Base-by-base conservation (phyloP, 2,329 filamentous ascomycete genomes). In the Pseudonectria buxi region DNA sequence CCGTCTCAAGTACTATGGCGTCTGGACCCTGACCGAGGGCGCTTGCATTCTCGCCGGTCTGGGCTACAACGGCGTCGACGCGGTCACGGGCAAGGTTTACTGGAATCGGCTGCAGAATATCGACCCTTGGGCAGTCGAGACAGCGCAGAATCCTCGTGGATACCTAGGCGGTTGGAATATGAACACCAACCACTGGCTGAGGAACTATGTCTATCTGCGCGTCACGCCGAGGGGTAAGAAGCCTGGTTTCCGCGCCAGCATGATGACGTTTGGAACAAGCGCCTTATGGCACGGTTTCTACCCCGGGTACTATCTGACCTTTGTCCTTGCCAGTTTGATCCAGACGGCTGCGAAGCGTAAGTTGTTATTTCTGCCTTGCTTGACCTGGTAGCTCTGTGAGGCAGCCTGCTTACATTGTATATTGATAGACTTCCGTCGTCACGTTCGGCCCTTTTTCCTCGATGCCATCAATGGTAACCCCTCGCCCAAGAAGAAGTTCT, bases 271-370 rank as follows among this genome's bases (percentile, higher is more conserved):
- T 58, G 76, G 80, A 6, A 96, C 92, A 14, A 95, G 88, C 54
- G 90, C 92, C 3, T 82, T 96, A 49, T 98, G 92, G 92, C 92
- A 98, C 56, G 92, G 92, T 22, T 98, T 98, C 63, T 94, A 94
- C 49, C 90, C 92, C 0, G 92, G 92, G 6, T 98, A 98, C 62
- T 96, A 96, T 60, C 65, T 98, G 41, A 75, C 83, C 5, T 98
- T 98, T 54, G 66, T 96, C 27, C 72, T 96, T 7, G 92, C 86
- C 1, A 88, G 87, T 43, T 85, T 98, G 47, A 76, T 95, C 22
- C 92, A 98, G 58, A 95, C 88, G 3, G 82, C 82, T 13, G 89
- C 92, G 36, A 98, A 98, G 69, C 88, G 89, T 95, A 70, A 59
- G 83, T 72, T 18, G 15, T 4, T n/a, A 22, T 22, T 4, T 10